These are phyloP conservation scores for Diutina mesorugosa DNA, from an alignment of 1,139 yeast genomes.

Conservation along the genomic window DNA sequence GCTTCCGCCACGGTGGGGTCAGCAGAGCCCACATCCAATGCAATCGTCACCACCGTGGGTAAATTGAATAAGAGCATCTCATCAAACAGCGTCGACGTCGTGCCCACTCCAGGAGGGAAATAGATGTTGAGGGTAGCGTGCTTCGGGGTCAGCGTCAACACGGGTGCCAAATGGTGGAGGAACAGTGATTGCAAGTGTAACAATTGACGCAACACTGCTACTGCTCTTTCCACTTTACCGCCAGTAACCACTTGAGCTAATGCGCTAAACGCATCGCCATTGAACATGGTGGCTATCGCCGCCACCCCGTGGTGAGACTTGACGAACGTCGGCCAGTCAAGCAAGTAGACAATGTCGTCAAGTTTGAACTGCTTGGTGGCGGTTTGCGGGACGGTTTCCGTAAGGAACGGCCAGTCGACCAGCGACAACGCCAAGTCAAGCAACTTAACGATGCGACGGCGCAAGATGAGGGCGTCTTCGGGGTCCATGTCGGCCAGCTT, in stretches of 20 bases:
- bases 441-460: constrained; percentile 37
- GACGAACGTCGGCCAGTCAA: constrained; percentile 13
- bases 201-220: constrained; percentile 35
- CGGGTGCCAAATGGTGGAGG: constrained; percentile 15
- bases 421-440: constrained; percentile 41
- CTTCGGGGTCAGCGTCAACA: constrained; percentile 5
- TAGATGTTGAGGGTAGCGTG: constrained; percentile 31
- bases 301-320: constrained; percentile 62
- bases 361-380: background rate
- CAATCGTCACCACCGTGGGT: constrained; percentile 13
- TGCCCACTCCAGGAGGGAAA: constrained; percentile 39
- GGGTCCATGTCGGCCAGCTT: constrained; percentile 12
- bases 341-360: background rate
- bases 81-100: constrained; percentile 54
- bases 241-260: constrained; percentile 11
- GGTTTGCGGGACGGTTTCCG: constrained; percentile 20
- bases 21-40: background rate
- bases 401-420: constrained; percentile 51
- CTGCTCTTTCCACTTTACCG: constrained; percentile 13
- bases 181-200: constrained; percentile 40
- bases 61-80: constrained; percentile 63
- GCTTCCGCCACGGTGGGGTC: background rate
- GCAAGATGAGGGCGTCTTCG: constrained; percentile 19
- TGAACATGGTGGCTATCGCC: constrained; percentile 47
- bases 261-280: constrained; percentile 40